A percentile compares a stretch with the other conserved stretches of the same genome.
phyloP scores from a whole-genome alignment of 2,329 filamentous ascomycete genomes.

The Davidsoniella eucalypti region DNA sequence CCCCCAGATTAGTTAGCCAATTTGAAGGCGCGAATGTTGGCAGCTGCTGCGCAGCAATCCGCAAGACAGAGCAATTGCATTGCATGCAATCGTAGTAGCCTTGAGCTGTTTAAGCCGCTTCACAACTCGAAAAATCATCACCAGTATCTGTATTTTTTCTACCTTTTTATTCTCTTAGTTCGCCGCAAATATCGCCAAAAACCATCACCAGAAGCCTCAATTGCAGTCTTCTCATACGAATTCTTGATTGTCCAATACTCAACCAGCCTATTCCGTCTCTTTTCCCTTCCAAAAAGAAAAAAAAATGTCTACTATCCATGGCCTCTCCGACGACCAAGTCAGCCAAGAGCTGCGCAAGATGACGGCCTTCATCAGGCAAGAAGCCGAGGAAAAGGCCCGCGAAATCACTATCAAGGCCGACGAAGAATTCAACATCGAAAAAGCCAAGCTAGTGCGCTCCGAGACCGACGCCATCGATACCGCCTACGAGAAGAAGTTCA shows the following conservation, averaged over 20 bases:
- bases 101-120: no score
- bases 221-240: no score
- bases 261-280: background rate
- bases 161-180: no score
- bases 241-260: background rate
- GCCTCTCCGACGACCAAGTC: conserved; percentile 97
- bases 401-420: conserved; percentile 98
- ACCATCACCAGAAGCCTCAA: no score
- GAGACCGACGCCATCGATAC: conserved; percentile 86
- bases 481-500: conserved; percentile 97
- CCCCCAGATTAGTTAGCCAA: no score
- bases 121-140: no score
- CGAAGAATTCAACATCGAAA: conserved; percentile 97
- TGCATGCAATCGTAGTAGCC: no score
- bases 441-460: conserved; percentile 93
- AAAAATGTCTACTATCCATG: conserved; percentile 44
- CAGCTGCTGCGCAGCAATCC: no score
- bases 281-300: conserved; percentile 1
- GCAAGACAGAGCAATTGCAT: no score
- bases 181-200: no score
- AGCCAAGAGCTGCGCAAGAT: conserved; percentile 98
- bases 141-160: no score
- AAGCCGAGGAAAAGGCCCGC: conserved; percentile 88
- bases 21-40: no score
- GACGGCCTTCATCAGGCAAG: conserved; percentile 99